Base-by-base conservation (phyloP, 1,284 basidiomycete genomes). In the Neolentinus lepideus region DNA sequence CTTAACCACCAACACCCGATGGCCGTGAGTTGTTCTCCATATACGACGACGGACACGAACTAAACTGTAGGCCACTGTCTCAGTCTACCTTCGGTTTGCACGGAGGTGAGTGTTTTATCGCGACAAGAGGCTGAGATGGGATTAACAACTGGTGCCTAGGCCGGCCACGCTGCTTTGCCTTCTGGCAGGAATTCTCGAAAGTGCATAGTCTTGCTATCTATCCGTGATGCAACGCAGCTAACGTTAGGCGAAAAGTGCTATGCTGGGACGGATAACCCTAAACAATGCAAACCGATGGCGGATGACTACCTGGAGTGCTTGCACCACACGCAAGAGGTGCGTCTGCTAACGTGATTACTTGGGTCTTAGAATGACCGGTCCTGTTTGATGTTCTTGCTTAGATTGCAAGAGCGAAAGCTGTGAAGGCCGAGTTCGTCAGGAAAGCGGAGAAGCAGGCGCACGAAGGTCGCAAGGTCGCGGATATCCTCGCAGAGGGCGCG, bases 241-340 rank as follows among this genome's bases (percentile, higher is more conserved):
- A 56, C 14, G 22, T 16, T 35, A 31, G 53, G 29, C 46, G 10
- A 29, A 46, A 59, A 97, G 88, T 98, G 94, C 75, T 98, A 97
- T 69, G 87, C 89, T 9, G 77, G 83, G 57, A 84, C 94, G 51
- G 92, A 95, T 61, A 76, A 76, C 50, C 92, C 93, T 1, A 70
- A 73, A 48, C 78, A 92, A 65, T 98, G 94, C 71, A 71, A 78
- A 16, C 71, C 77, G 16, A 86, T 85, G 61, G 85, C 84, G 59
- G 91, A 91, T 60, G 94, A 97, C 71, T 98, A 98, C 75, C 69
- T 97, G 57, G 94, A 97, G 71, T 98, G 95, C 71, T 74, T 98
- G 58, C 94, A 97, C 69, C 85, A 90, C 67, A 87, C 83, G 46
- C 92, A 96, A 71, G 94, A 96, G 84, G 94, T 94, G 60, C 62